Conservation (phyloP, 2,329 filamentous ascomycete species). For the Macroventuria anomochaeta region DNA sequence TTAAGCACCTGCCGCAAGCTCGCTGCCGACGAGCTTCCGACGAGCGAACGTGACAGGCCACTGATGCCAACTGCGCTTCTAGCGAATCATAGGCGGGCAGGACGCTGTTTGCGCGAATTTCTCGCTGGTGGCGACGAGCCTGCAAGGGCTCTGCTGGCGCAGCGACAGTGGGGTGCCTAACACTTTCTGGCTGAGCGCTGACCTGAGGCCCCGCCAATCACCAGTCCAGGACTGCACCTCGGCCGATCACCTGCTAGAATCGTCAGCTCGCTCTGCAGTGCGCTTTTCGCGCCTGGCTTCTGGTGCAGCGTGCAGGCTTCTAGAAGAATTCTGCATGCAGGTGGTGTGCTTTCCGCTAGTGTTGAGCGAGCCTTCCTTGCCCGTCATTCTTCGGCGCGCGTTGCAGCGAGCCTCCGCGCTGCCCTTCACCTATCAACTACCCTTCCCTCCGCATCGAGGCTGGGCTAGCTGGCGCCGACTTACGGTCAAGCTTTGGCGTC, state of each 20-base stretch:
- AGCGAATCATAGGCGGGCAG: constrained; percentile 5
- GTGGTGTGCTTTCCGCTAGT: constrained; percentile 7
- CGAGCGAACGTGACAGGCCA: neutral
- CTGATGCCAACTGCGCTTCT: neutral
- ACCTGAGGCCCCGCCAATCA: constrained; percentile 2
- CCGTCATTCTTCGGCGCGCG: constrained; percentile 13
- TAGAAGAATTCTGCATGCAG: constrained; percentile 27
- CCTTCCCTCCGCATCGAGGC: constrained; percentile 15
- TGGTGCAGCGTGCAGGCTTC: constrained; percentile 19
- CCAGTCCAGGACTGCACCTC: constrained; percentile 16
- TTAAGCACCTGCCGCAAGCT: constrained; percentile 4
- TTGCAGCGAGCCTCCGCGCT: constrained; percentile 17
- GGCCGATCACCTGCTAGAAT: constrained; percentile 16
- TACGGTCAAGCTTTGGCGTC: constrained; percentile 24
- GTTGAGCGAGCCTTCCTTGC: constrained; percentile 13
- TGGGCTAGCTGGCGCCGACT: constrained; percentile 6
- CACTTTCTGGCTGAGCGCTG: neutral
- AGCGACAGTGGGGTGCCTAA: constrained; percentile 1
- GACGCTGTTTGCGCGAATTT: constrained; percentile 21
- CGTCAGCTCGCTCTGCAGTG: constrained; percentile 14
- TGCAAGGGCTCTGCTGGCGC: neutral
- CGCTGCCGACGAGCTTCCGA: constrained; percentile 4
- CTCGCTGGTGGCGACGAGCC: constrained; percentile 11
- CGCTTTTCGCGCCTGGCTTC: constrained; percentile 24
- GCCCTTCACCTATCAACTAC: constrained; percentile 8